A percentile compares a stretch with the other conserved stretches of the same genome.
Evolutionary conservation across 1,139 yeast species (phyloP).

Genomic region (Debaryomycetaceae sp.): DNA sequence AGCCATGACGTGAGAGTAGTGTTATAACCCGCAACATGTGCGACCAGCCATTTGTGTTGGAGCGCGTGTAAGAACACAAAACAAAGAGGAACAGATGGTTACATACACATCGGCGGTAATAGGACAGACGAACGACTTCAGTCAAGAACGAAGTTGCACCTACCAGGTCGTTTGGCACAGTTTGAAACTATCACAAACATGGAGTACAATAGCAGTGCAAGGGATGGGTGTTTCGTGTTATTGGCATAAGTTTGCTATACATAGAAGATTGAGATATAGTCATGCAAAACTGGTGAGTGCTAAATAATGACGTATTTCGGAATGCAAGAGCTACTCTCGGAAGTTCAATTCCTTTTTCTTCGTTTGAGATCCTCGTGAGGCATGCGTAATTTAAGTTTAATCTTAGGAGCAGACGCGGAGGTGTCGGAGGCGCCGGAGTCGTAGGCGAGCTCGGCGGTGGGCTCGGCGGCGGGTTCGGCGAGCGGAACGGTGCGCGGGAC

Average conservation of each 20-base stretch:
- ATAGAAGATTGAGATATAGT: not conserved
- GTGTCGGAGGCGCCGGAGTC: not conserved
- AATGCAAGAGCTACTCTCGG: not conserved
- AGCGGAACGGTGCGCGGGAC: not conserved
- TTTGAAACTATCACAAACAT: not conserved
- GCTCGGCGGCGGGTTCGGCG: not conserved
- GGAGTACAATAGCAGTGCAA: not conserved
- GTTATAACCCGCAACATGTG: no score
- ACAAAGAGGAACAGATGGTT: no score
- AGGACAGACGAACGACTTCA: no score
- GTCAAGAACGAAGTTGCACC: no score
- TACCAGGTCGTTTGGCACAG: not conserved
- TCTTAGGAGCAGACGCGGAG: slow-evolving; percentile 15
- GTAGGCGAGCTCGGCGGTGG: not conserved
- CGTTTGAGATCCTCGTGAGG: slow-evolving; percentile 9
- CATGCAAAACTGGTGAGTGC: not conserved
- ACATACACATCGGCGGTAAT: no score
- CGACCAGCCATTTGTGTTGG: no score
- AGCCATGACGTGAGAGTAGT: not conserved
- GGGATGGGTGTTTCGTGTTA: not conserved
- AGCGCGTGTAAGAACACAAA: no score
- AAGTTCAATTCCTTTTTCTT: slow-evolving; percentile 1
- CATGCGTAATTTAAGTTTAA: slow-evolving; percentile 14
- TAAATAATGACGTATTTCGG: not conserved
- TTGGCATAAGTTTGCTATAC: not conserved